Evolutionary conservation across 257 asterid species (phyloP), one percentile per base, ranked within the genome.

Genomic region (Vinca minor): DNA sequence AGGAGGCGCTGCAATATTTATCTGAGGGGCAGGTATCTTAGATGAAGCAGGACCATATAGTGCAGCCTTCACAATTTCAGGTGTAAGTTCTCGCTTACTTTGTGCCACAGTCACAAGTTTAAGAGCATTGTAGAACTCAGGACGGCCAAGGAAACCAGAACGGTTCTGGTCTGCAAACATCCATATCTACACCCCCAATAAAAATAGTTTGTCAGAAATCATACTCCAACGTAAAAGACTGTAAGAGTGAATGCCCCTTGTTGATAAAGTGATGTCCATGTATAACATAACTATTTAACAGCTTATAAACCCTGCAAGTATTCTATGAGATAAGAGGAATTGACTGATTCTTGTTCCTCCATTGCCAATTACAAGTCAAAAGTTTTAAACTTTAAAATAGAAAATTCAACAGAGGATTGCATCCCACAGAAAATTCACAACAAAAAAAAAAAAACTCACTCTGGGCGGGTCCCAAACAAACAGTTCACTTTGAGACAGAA

Each of bases 41-140:
- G 87, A 80, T 42, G 98, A 84, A 74, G 98, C 98, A 26, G 95
- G 87, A 64, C 95, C 87, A 65, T 75, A 83, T 64, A 92, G 67
- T 35, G 98, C 98, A 35, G 95, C 95, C 81, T 92, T 89, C 71
- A 92, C 95, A 34, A 92, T 92, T 56, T 92, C 98, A 10, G 95
- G 86, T 26, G 95, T 87, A 76, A 92, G 83, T 47, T 88, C 98
- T 50, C 93, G 84, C 78, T 92, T 92, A 77, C 89, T 92, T 76
- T 92, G 98, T 63, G 98, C 98, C 74, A 92, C 96, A 2, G 98
- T 92, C 56, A 92, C 95, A 60, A 92, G 95, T 82, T 84, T 92
- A 49, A 92, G 96, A 72, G 95, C 96, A 75, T 88, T 92, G 75
- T 79, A 88, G 74, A 92, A 92, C 76, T 89, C 98, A 23, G 84